Evolutionary conservation across 169 alveolate genomes (phyloP).

Genomic region (Eimeria maxima): DNA sequence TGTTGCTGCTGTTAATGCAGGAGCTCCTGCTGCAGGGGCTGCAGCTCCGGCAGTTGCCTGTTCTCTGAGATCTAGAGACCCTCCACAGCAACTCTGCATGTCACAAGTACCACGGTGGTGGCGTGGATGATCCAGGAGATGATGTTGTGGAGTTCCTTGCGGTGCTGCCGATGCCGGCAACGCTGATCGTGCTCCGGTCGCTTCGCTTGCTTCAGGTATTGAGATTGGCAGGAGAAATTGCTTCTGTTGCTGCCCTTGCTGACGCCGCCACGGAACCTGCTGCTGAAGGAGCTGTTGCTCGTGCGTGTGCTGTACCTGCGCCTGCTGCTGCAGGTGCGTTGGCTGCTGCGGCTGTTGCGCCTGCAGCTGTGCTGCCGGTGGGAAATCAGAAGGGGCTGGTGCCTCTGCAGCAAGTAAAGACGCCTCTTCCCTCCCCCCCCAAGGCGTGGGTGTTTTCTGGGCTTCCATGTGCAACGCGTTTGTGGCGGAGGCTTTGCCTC

Average conservation of each 20-base stretch:
- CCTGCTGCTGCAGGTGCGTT: background rate
- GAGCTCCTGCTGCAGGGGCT: background rate
- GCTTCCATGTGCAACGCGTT: background rate
- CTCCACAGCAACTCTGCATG: background rate
- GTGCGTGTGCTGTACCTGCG: background rate
- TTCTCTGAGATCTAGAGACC: background rate
- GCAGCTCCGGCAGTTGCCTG: background rate
- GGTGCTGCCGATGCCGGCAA: background rate
- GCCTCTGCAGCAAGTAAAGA: background rate
- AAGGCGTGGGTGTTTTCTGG: background rate
- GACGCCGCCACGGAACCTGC: background rate
- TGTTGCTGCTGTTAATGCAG: background rate
- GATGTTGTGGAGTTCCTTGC: background rate
- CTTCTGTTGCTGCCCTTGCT: conserved; percentile 6
- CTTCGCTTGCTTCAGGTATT: background rate
- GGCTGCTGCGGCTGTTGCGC: conserved; percentile 4
- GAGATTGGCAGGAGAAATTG: conserved; percentile 1
- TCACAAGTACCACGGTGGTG: background rate
- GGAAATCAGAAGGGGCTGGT: background rate
- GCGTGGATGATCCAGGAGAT: background rate
- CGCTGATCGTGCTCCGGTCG: background rate
- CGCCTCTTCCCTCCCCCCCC: background rate
- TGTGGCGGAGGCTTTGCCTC: background rate
- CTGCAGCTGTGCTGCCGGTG: background rate
- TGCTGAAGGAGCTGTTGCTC: conserved; percentile 30